phyloP scores from a whole-genome alignment of 352 stramenopile species.

The Globisporangium spinosum region DNA sequence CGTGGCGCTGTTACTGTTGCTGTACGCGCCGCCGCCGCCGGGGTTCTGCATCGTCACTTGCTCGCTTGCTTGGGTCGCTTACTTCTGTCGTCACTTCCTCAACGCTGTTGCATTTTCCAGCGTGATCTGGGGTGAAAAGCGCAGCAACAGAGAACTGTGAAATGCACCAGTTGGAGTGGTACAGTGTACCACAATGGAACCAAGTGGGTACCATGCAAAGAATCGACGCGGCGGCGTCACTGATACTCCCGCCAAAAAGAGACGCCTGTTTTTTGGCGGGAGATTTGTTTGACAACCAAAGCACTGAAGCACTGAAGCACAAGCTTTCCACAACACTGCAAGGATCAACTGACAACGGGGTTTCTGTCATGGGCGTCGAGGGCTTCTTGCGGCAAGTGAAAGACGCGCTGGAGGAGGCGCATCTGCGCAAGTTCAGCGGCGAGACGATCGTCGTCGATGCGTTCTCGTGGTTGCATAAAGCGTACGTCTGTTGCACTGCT shows the following conservation, averaged over 20 bases:
- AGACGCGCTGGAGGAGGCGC: constrained; percentile 46
- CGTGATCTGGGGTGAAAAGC: constrained; percentile 1
- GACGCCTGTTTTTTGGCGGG: not conserved
- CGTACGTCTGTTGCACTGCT: constrained; percentile 32
- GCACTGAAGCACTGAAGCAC: not conserved
- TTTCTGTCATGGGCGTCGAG: constrained; percentile 51
- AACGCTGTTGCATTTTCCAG: not conserved
- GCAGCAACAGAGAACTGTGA: not conserved
- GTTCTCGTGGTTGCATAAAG: constrained; percentile 80
- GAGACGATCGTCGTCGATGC: constrained; percentile 67
- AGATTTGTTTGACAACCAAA: constrained; percentile 1
- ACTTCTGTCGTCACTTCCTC: not conserved
- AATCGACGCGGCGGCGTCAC: constrained; percentile 18
- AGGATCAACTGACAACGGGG: too few species aligned
- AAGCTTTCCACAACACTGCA: not conserved
- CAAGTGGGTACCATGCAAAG: not conserved
- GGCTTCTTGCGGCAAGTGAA: constrained; percentile 60
- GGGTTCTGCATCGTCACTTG: constrained; percentile 21
- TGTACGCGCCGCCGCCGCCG: constrained; percentile 11
- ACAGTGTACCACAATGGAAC: constrained; percentile 10
- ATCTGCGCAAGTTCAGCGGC: constrained; percentile 46
- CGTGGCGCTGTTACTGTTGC: constrained; percentile 11
- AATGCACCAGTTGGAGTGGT: constrained; percentile 2
- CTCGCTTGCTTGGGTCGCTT: not conserved
- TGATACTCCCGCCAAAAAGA: not conserved